Base-by-base conservation (phyloP, 2,329 filamentous ascomycete species). In the Aspergillus quadricinctus region DNA sequence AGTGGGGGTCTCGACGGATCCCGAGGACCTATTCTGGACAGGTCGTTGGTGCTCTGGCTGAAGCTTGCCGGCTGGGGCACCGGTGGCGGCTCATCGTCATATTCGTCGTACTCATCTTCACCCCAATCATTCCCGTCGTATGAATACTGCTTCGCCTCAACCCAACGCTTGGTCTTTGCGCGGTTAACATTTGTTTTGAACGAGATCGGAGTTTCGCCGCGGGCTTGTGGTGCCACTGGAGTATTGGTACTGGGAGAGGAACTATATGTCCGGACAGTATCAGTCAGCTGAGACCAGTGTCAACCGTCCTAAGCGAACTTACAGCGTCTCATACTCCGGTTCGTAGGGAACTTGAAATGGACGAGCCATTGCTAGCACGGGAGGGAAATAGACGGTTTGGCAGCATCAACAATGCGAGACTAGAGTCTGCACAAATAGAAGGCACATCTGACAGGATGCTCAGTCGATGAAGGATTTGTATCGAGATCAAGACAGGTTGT, bases 41-140 rank as follows among this genome's bases (percentile, higher is more conserved):
- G 43, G 43, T 66, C 65, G 14, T 61, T 63, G 45, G 64, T 66
- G 56, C 66, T 65, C 29, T 66, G 70, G 31, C 68, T 64, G 43
- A 61, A 54, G 57, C 65, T 61, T 17, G 62, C 58, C 29, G 65
- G 66, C 48, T 59, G 61, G 29, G 62, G 59, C 23, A 66, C 59
- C 6, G 66, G 56, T 10, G 65, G 66, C 61, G 81, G 80, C 56
- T 81, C 79, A 31, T 86, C 83, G n/a, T 85, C 82, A 56, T 84
- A 82, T 8, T 87, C 83, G 37, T 88, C 85, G 55, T 81, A 81
- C 50, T 82, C 81, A 46, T 77, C 77, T 35, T 84, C 88, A 37
- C 91, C 93, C 92, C 93, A 97, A 69, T 96, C 93, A 66, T 95
- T 92, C 61, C 92, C 93, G 67, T 93, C 92, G 69, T 97, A 97